Conservation (phyloP, 2,329 filamentous ascomycete genomes). For the Claviceps sp. region DNA sequence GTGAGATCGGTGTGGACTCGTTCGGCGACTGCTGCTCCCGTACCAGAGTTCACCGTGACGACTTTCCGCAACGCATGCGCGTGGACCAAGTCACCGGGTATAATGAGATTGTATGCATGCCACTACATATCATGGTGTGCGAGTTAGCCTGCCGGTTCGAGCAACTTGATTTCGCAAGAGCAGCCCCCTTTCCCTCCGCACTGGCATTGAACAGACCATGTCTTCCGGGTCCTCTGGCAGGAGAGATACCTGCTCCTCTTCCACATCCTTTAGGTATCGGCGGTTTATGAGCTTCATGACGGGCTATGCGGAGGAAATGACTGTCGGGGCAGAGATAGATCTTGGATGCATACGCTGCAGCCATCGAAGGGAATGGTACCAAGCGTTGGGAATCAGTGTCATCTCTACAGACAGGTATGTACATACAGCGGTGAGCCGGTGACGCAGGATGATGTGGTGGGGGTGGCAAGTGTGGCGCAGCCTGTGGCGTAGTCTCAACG, state of each 20-base stretch:
- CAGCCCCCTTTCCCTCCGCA: background rate
- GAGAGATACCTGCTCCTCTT: constrained; percentile 28
- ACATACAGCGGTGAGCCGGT: too few species aligned
- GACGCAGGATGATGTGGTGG: constrained; percentile 1
- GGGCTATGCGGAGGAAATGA: background rate
- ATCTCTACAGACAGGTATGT: too few species aligned
- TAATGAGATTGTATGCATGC: constrained; percentile 49
- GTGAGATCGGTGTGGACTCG: constrained; percentile 45
- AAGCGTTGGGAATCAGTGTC: too few species aligned
- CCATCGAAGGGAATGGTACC: background rate
- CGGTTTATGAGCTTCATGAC: constrained; percentile 28
- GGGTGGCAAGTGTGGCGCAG: constrained; percentile 5
- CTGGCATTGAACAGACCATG: constrained; percentile 23
- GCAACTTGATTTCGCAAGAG: background rate
- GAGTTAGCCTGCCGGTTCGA: constrained; percentile 4
- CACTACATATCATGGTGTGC: constrained; percentile 23
- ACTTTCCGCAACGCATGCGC: constrained; percentile 45
- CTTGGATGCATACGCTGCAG: background rate
- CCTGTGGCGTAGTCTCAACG: background rate
- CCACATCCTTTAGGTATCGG: constrained; percentile 23
- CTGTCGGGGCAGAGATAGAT: background rate
- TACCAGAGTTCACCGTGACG: constrained; percentile 32
- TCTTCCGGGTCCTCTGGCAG: constrained; percentile 32
- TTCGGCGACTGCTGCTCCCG: constrained; percentile 33
- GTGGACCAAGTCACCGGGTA: constrained; percentile 36